Evolutionary conservation across 169 alveolate species (phyloP), one percentile per base, ranked within the genome.

Genomic region (Miamiensis avidus): DNA sequence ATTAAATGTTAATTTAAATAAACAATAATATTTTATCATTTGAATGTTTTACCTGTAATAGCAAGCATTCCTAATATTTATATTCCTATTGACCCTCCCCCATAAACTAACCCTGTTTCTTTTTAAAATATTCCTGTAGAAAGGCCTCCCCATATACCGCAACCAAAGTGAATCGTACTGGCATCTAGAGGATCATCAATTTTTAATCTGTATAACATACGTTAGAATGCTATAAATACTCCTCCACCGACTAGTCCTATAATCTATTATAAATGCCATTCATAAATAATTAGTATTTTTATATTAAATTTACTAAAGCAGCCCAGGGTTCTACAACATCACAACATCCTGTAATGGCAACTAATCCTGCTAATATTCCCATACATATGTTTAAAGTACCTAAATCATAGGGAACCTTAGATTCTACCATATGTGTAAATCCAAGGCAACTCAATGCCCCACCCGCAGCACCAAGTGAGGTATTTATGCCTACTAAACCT

Each of bases 311-410:
- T n/a, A 83, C 69, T n/a, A 85, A 16, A n/a, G 93, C 90, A 34
- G 90, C 93, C 93, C 93, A 89, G 16, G 90, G 90, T 72, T 84
- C 89, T 25, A 89, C 88, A 29, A 75, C 76, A 69, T 85, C 88
- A 72, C 88, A 77, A 74, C 91, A 74, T 1, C 90, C 90, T 25
- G 89, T 85, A 31, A 89, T 81, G 25, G 88, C 34, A 1, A 89
- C 93, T 25, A 89, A 81, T 1, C 93, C 93, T 25, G 82, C 65
- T n/a, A 89, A 77, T 31, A 85, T 85, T 25, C 93, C 93, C 74
- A 74, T 84, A 69, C 86, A 74, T 11, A 88, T 49, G 4, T 89
- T 82, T 31, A 34, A 49, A 64, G 77, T 33, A 75, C 84, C 89
- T 27, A 27, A 69, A 49, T 87, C 75, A 29, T 88, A 64, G 25